Evolutionary conservation across 176 grass and related monocot species (phyloP), one percentile per base, ranked within the genome.

Genomic region (Lolium perenne): DNA sequence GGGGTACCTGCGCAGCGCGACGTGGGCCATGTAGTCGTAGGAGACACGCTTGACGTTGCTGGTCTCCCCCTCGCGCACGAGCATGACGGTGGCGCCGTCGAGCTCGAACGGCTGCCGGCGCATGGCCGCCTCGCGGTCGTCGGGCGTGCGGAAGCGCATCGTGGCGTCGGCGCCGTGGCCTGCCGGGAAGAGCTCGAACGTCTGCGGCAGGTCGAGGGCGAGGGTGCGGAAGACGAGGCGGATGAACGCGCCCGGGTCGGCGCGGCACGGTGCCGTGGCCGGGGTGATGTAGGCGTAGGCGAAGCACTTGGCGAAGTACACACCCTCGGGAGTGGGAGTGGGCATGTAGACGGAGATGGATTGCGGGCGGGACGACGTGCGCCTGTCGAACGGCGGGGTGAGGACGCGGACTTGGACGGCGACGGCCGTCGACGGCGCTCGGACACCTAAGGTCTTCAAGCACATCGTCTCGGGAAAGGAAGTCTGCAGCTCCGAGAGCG

Each of bases 221-320:
- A 45, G 40, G 68, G 69, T 72, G 41, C 69, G 69, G 41, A 72
- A 72, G 69, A 72, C 69, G 5, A 20, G 69, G 65, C 66, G 80
- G 80, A 82, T 57, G 65, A 25, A 21, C 65, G 66, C 12, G 7
- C 2, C 80, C 49, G 65, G 50, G 66, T 57, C 18, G 49, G 80
- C 65, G 32, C 68, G 51, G 50, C 50, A 57, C 80, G 80, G 48
- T 20, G 50, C 80, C 20, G 1, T 21, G 2, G 12, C 13, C 12
- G 80, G 65, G 46, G 50, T 43, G 80, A 82, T 70, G 80, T 82
- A 82, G 1, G 80, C 80, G 64, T 82, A 55, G 11, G 80, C 80
- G 80, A 70, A 70, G 80, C 80, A 38, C 64, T 67, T 49, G 1
- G 6, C 64, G 29, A 22, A 55, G 64, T 70, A 23, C 6, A 3